Conservation (phyloP, 2,329 filamentous ascomycete species). For the Bipolaris sorokiniana region DNA sequence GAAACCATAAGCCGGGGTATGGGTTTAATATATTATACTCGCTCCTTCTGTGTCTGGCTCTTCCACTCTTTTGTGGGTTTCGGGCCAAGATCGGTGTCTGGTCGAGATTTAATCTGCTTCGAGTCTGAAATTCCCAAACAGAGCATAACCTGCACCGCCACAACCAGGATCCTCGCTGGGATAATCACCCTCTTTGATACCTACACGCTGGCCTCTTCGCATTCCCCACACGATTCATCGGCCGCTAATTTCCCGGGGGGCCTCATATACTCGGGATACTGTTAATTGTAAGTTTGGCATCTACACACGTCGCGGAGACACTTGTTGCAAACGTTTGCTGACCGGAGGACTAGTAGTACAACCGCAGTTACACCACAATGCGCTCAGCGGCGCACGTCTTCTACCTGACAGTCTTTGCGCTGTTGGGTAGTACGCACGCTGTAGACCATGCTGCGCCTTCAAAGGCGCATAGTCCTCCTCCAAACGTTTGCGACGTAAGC, state of each 20-base stretch:
- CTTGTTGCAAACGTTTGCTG: conserved; percentile 45
- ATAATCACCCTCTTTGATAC: conserved; percentile 30
- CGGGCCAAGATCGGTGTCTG: conserved; percentile 25
- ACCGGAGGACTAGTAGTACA: conserved; percentile 32
- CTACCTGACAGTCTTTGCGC: conserved; percentile 67
- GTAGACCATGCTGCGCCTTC: conserved; percentile 43
- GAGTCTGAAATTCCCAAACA: conserved; percentile 27
- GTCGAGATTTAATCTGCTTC: conserved; percentile 28
- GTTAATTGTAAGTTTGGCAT: conserved; percentile 28
- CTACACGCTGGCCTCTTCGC: conserved; percentile 49
- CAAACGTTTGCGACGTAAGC: conserved; percentile 64
- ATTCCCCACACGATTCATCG: conserved; percentile 34
- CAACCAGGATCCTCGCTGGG: conserved; percentile 29
- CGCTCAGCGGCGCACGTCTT: conserved; percentile 62
- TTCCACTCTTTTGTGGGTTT: conserved; percentile 16
- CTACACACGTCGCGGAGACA: conserved; percentile 18
- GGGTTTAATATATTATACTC: conserved; percentile 29
- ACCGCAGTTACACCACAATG: conserved; percentile 49
- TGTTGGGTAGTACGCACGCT: conserved; percentile 59
- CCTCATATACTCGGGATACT: conserved; percentile 30
- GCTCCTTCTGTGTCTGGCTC: conserved; percentile 23
- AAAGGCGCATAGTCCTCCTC: conserved; percentile 47
- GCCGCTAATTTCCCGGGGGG: conserved; percentile 21
- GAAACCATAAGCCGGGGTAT: conserved; percentile 22
- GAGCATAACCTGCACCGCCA: conserved; percentile 25